Conservation (phyloP, 2,329 filamentous ascomycete genomes). For the Orbilia ellipsospora region DNA sequence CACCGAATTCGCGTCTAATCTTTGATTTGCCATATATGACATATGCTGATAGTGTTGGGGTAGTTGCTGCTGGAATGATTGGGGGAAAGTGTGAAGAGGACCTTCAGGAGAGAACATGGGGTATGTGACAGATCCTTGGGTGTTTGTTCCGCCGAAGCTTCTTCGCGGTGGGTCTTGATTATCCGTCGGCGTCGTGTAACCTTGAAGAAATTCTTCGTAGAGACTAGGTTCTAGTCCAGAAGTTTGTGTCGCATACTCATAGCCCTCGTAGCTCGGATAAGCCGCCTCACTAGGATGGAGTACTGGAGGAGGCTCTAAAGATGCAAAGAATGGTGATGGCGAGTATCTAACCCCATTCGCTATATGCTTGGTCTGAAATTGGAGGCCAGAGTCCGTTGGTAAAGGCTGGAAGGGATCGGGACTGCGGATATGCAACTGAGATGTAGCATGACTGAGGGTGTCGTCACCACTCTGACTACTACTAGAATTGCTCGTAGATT, state of each 20-base stretch:
- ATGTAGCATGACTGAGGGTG: conserved; percentile 5
- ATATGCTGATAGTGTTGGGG: conserved; percentile 39
- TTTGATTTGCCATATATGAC: conserved; percentile 24
- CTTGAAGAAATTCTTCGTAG: conserved; percentile 10
- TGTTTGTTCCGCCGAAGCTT: neutral
- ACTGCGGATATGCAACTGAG: conserved; percentile 19
- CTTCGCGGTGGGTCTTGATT: neutral
- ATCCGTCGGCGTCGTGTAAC: neutral
- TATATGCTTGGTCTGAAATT: conserved; percentile 12
- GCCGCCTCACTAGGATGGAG: neutral
- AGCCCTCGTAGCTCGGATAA: neutral
- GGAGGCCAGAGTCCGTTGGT: conserved; percentile 13
- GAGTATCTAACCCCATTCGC: conserved; percentile 26
- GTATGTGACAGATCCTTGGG: conserved; percentile 4
- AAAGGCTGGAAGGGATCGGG: conserved; percentile 19
- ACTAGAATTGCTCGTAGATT: neutral
- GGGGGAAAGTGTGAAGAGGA: conserved; percentile 34
- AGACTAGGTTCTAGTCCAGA: neutral
- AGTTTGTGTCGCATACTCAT: neutral
- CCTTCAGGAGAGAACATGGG: conserved; percentile 48
- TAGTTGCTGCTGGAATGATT: conserved; percentile 44
- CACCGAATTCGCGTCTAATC: conserved; percentile 16
- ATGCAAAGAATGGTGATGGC: conserved; percentile 33
- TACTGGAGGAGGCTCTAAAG: neutral
- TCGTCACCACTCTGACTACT: conserved; percentile 9